These are phyloP conservation scores for Pythium insidiosum DNA, from an alignment of 352 stramenopile genomes.

Conservation along the genomic window DNA sequence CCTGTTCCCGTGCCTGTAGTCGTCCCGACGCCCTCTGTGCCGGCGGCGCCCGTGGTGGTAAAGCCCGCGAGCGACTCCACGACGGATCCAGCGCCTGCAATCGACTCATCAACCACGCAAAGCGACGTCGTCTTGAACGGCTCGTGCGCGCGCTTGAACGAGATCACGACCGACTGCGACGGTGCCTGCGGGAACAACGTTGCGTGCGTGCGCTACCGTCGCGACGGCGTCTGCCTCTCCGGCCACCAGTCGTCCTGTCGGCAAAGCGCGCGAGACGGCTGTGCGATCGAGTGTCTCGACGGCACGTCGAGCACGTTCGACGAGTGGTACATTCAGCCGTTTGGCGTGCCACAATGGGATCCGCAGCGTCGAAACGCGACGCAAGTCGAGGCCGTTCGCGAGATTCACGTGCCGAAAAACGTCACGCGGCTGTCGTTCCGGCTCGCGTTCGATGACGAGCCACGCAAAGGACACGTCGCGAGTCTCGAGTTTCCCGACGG, in stretches of 20 bases:
- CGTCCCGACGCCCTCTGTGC: no score
- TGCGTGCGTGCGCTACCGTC: conserved; percentile 10
- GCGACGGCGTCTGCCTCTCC: conserved; percentile 3
- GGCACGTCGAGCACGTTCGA: conserved; percentile 9
- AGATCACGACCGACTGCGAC: conserved; percentile 9
- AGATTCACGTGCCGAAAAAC: conserved; percentile 9
- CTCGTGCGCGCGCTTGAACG: conserved; percentile 1
- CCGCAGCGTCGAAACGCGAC: conserved; percentile 2
- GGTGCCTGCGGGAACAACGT: conserved; percentile 12
- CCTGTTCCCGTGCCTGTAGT: no score
- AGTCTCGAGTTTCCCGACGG: conserved; percentile 11
- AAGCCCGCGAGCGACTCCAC: no score
- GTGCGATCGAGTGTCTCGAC: conserved; percentile 14
- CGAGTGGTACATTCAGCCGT: conserved; percentile 10
- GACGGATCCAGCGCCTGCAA: no score
- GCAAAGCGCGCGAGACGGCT: neutral
- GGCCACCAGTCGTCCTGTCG: conserved; percentile 1
- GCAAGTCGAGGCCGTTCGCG: conserved; percentile 11
- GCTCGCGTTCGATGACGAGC: neutral
- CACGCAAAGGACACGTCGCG: conserved; percentile 10
- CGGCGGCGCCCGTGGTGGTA: no score
- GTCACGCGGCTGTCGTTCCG: conserved; percentile 13
- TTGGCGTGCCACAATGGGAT: conserved; percentile 9
- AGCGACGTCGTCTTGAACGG: no score
- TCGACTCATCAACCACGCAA: no score